These are phyloP conservation scores for Panaeolus papilionaceus DNA, from an alignment of 768 basidiomycete genomes.

Conservation along the genomic window DNA sequence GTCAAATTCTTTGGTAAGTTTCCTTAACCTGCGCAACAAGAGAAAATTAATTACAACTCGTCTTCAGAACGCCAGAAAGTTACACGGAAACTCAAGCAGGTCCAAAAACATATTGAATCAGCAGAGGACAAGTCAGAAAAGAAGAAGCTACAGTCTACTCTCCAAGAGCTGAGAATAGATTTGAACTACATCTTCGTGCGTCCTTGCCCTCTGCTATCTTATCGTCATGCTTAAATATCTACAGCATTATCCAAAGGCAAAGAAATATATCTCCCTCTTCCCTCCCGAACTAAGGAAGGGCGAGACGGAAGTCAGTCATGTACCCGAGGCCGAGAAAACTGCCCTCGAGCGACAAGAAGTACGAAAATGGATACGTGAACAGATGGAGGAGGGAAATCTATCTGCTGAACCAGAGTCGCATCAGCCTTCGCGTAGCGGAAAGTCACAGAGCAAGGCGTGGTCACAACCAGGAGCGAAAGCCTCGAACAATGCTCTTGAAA, in stretches of 20 bases:
- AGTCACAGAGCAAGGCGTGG: constrained; percentile 21
- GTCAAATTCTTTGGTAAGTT: constrained; percentile 93
- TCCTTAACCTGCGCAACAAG: neutral
- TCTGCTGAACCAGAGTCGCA: constrained; percentile 63
- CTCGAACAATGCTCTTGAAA: constrained; percentile 16
- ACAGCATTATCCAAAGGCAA: constrained; percentile 83
- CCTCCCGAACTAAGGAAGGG: constrained; percentile 66
- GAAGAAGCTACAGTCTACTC: constrained; percentile 49
- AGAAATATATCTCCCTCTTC: constrained; percentile 92
- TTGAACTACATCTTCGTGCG: constrained; percentile 88
- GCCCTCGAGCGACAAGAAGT: constrained; percentile 62
- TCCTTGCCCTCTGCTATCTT: constrained; percentile 9
- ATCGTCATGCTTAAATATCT: neutral
- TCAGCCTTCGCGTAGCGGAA: constrained; percentile 30
- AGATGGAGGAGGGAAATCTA: constrained; percentile 67
- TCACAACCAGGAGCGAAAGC: constrained; percentile 18
- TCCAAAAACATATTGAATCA: constrained; percentile 57
- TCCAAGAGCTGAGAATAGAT: constrained; percentile 79
- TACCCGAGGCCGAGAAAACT: constrained; percentile 41
- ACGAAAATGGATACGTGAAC: constrained; percentile 60
- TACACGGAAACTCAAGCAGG: constrained; percentile 73
- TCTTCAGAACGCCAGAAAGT: constrained; percentile 85
- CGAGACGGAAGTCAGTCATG: constrained; percentile 31
- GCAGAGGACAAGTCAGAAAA: constrained; percentile 41
- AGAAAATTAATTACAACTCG: neutral